These are phyloP conservation scores for Trematosphaeria pertusa DNA, from an alignment of 2,329 filamentous ascomycete species.

Conservation along the genomic window DNA sequence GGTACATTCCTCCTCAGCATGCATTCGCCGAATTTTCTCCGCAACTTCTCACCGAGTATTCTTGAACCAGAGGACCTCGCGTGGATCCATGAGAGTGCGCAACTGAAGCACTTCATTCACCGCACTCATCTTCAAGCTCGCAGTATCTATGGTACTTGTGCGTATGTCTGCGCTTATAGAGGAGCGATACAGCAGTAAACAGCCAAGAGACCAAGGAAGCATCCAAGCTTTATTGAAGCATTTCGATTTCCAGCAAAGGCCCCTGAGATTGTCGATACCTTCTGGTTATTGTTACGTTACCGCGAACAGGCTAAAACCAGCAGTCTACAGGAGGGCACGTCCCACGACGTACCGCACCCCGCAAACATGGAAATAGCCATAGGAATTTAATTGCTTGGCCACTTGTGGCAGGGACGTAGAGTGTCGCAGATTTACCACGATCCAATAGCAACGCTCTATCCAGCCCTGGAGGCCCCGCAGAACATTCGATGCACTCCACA, in stretches of 20 bases:
- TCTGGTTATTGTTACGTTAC: conserved; percentile 29
- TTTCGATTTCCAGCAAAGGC: too few relatives aligned
- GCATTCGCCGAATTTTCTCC: too few relatives aligned
- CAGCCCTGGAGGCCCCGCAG: conserved; percentile 18
- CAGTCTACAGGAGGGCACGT: conserved; percentile 22
- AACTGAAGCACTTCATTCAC: too few relatives aligned
- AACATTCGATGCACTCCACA: conserved; percentile 20
- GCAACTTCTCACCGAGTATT: too few relatives aligned
- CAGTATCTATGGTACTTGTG: too few relatives aligned
- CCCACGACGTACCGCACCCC: conserved; percentile 29
- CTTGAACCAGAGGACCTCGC: too few relatives aligned
- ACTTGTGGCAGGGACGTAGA: conserved; percentile 20
- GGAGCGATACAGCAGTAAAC: too few relatives aligned
- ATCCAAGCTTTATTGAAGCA: too few relatives aligned
- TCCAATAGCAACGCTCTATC: conserved; percentile 21
- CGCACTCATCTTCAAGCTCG: too few relatives aligned
- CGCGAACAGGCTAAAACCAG: conserved; percentile 40
- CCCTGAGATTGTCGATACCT: conserved; percentile 16
- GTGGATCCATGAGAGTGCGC: too few relatives aligned
- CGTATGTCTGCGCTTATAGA: too few relatives aligned
- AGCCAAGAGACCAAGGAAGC: neutral
- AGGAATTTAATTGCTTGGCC: conserved; percentile 14
- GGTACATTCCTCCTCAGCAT: too few relatives aligned
- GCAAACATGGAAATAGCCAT: conserved; percentile 31
- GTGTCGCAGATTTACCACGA: conserved; percentile 4